Evolutionary conservation across 805 yeast genomes (phyloP), one percentile per base, ranked within the genome.

Genomic region (Yarrowia osloensis): DNA sequence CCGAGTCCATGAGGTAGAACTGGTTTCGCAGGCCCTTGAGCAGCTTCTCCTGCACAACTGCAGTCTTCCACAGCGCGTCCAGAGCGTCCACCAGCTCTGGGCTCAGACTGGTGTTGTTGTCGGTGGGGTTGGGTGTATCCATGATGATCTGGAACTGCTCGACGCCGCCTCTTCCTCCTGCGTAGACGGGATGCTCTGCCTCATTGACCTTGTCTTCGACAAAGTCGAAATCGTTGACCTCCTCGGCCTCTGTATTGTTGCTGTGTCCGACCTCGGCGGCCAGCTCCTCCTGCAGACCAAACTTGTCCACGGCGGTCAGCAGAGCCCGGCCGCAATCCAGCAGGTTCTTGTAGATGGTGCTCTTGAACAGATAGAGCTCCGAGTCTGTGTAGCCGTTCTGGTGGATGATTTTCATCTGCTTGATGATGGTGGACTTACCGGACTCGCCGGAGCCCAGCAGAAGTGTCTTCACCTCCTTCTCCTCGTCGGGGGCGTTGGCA

Each of bases 1-100:
- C 91, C 3, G 96, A 90, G 75, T 93, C 98, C 84, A 91, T 85
- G 50, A 93, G 79, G 75, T 92, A 91, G 73, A 92, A 91, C 65
- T 87, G 85, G 42, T 88, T 86, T 70, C 87, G 85, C 63, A 80
- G 81, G 70, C 83, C 82, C 21, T 49, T 54, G 40, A 70, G 69
- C 29, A 90, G 73, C 70, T 90, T 81, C 26, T 82, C 77, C 52
- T 80, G 80, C 12, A 91, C 90, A 13, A 83, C 82, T 0, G 88
- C 85, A 65, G 85, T 83, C 4, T 75, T 71, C 81, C 92, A 86
- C 31, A 92, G 73, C 17, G 77, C 75, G 26, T 77, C 74, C 67
- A 91, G 84, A 46, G 82, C 81, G 1, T 69, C 66, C 1, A 87
- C 86, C 54, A 87, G 74, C 39, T 75, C 74, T 57, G 78, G 75